phyloP scores from a whole-genome alignment of 768 basidiomycete genomes.

The Lactarius akahatsu region DNA sequence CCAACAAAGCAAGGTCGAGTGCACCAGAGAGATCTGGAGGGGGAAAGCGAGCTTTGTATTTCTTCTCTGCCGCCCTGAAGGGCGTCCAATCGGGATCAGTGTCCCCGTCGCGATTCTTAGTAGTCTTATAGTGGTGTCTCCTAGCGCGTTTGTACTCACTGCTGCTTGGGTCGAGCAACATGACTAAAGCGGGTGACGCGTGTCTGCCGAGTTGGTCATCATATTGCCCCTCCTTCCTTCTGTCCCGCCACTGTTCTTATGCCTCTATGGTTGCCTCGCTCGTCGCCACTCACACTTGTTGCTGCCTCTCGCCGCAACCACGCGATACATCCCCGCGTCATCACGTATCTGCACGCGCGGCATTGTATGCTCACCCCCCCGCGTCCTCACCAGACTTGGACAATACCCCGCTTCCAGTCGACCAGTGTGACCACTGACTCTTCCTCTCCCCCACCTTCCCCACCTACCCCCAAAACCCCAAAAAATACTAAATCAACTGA shows the following conservation, averaged over 20 bases:
- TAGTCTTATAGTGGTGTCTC: constrained; percentile 58
- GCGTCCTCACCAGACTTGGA: constrained; percentile 19
- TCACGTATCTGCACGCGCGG: constrained; percentile 20
- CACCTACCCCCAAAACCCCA: constrained; percentile 26
- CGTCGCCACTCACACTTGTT: constrained; percentile 46
- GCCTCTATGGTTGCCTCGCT: constrained; percentile 77
- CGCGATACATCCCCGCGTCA: constrained; percentile 26
- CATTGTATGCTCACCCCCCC: constrained; percentile 26
- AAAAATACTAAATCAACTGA: constrained; percentile 43
- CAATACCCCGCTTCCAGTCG: constrained; percentile 15
- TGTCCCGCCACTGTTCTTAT: constrained; percentile 38
- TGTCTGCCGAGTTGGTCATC: constrained; percentile 5
- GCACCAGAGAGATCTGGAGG: constrained; percentile 70
- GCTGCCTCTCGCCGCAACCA: constrained; percentile 33
- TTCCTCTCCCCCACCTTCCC: constrained; percentile 34
- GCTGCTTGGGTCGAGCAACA: constrained; percentile 45
- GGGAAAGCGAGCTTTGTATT: constrained; percentile 75
- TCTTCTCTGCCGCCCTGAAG: constrained; percentile 77
- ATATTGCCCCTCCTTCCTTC: neutral
- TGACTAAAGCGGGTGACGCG: constrained; percentile 1
- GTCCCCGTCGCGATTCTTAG: constrained; percentile 48
- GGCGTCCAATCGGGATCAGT: constrained; percentile 63
- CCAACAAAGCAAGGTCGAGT: constrained; percentile 61
- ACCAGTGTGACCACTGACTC: constrained; percentile 47
- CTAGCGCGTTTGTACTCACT: constrained; percentile 59